Conservation (phyloP, 2,329 filamentous ascomycete genomes). For the Elsinoe arachidis region DNA sequence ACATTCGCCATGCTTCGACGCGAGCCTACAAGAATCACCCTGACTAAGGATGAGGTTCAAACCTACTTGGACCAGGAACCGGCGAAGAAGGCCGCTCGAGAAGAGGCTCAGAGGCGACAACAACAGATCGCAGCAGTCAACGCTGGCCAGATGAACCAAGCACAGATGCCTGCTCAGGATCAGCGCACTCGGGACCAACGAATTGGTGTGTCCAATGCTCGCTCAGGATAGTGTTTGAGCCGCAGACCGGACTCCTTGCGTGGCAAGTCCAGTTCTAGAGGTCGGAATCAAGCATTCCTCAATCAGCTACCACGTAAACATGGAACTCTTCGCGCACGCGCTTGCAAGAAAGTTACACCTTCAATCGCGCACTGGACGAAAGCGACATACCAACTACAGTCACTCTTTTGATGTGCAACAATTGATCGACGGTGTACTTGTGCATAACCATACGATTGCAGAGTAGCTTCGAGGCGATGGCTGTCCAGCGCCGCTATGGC, state of each 20-base stretch:
- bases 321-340: neutral
- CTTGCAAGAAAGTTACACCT: neutral
- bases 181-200: constrained; percentile 24
- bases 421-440: neutral
- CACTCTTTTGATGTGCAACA: neutral
- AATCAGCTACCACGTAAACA: neutral
- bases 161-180: constrained; percentile 20
- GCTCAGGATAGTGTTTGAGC: neutral
- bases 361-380: neutral
- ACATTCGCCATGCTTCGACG: constrained; percentile 27
- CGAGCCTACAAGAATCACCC: constrained; percentile 27
- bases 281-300: constrained; percentile 4
- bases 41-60: constrained; percentile 28
- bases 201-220: constrained; percentile 20
- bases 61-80: constrained; percentile 27
- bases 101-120: constrained; percentile 24
- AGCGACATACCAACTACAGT: no score
- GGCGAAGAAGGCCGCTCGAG: constrained; percentile 25
- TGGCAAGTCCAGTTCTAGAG: neutral
- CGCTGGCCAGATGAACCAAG: constrained; percentile 13
- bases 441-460: no score
- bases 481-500: no score
- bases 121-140: constrained; percentile 15
- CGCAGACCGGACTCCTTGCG: neutral
- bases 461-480: no score